Base-by-base conservation (phyloP, 768 basidiomycete genomes). In the Gymnopilus dilepis region DNA sequence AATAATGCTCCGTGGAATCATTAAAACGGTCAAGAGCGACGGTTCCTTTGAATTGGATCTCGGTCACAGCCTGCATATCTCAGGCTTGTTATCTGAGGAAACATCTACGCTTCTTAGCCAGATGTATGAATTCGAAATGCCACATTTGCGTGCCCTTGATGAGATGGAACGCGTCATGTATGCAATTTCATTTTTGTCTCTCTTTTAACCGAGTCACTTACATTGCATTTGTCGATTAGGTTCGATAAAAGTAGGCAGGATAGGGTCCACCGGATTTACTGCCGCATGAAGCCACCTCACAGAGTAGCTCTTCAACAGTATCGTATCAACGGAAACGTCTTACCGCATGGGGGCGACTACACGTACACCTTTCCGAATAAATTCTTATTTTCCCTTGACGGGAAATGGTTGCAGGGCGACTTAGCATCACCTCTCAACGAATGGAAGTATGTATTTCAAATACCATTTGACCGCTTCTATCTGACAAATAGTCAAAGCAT, bases 331-430 rank as follows among this genome's bases (percentile, higher is more conserved):
- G 83, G 83, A 6, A 64, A 82, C 13, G 34, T 84, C 15, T 71
- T 82, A n/a, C 84, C 82, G 11, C 81, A 82, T 54, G 82, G 80
- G 8, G 79, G 79, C 1, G 33, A 84, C 17, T 71, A 82, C n/a
- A 82, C 82, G 7, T 81, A 78, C 62, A 78, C 76, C 50, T 51
- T 42, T 0, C 73, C 78, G 0, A 85, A 84, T 51, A 55, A 65
- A 0, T 73, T 80, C 59, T 82, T 85, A 9, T 82, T 83, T 58
- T 73, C 74, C 3, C 62, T 62, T 3, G 28, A 73, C 4, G 77
- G 80, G 0, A 41, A 59, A 47, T 81, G 80, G 78, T 48, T 77
- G 12, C 75, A 76, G 58, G 73, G 67, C 0, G 82, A 84, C 59
- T 71, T 62, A n/a, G 77, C 77, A 0, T 73, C 74, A 53, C 83